A percentile compares a stretch with the other conserved stretches of the same genome.
phyloP scores from a whole-genome alignment of 2,329 filamentous ascomycete genomes.

The Fusarium nanum region DNA sequence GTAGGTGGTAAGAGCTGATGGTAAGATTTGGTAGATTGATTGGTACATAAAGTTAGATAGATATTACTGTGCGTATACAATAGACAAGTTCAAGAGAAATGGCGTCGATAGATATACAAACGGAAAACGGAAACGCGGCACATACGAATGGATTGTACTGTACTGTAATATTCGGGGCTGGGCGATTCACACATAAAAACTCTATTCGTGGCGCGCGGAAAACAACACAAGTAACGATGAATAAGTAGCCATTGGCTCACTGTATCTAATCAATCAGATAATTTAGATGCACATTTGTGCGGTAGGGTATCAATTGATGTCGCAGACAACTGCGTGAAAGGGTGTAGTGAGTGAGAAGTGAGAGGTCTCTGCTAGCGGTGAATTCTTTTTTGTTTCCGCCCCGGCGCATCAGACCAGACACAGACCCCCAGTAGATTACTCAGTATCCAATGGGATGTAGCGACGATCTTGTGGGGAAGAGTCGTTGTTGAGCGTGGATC shows the following conservation, averaged over 20 bases:
- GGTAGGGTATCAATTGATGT: slow-evolving; percentile 14
- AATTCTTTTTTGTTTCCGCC: slow-evolving; percentile 17
- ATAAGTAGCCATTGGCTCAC: slow-evolving; percentile 24
- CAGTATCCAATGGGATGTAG: slow-evolving; percentile 28
- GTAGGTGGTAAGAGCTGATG: neutral
- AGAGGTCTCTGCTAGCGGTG: slow-evolving; percentile 25
- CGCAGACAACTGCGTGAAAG: neutral
- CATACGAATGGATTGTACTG: slow-evolving; percentile 23
- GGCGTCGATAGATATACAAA: slow-evolving; percentile 2
- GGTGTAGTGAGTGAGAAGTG: slow-evolving; percentile 12
- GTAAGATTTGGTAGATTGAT: neutral
- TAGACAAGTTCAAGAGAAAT: neutral
- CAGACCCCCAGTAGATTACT: slow-evolving; percentile 7
- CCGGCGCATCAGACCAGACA: slow-evolving; percentile 3
- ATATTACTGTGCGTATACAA: slow-evolving; percentile 3
- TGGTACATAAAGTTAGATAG: neutral
- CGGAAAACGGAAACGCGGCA: slow-evolving; percentile 8
- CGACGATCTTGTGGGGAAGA: slow-evolving; percentile 32
- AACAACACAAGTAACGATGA: slow-evolving; percentile 5
- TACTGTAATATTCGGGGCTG: slow-evolving; percentile 4
- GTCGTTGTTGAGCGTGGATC: slow-evolving; percentile 29
- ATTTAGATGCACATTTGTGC: neutral
- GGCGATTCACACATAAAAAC: slow-evolving; percentile 33
- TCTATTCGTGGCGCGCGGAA: slow-evolving; percentile 13
- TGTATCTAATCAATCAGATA: slow-evolving; percentile 8